Conservation (phyloP, 78 protist species). For the Chrysochromulina parva region DNA sequence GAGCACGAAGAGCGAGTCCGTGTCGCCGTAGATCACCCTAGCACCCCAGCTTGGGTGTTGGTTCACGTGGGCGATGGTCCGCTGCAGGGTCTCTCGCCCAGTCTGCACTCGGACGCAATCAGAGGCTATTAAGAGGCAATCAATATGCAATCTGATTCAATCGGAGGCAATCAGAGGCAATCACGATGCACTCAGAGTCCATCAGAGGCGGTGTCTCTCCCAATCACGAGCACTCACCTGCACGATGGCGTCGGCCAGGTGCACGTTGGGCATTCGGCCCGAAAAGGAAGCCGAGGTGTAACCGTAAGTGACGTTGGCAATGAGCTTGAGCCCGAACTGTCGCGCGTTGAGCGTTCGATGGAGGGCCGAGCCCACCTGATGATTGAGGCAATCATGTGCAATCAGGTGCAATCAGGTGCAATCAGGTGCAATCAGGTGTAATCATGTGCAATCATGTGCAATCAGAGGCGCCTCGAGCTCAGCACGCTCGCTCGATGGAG, state of each 20-base stretch:
- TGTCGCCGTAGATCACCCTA: constrained; percentile 95
- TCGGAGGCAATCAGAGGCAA: too few species aligned
- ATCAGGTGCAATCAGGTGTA: too few species aligned
- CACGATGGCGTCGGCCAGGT: constrained; percentile 96
- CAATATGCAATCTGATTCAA: background rate
- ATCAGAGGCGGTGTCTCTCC: background rate
- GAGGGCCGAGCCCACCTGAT: background rate
- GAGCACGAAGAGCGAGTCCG: constrained; percentile 94
- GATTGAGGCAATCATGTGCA: background rate
- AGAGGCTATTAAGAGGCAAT: too few species aligned
- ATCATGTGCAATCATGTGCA: too few species aligned
- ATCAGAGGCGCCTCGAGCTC: too few species aligned
- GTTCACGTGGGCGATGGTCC: constrained; percentile 69
- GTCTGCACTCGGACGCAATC: background rate
- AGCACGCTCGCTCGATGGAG: constrained; percentile 15
- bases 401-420: too few species aligned
- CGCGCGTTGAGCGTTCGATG: constrained; percentile 73
- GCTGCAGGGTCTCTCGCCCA: constrained; percentile 86
- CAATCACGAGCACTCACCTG: background rate
- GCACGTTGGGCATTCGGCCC: constrained; percentile 98
- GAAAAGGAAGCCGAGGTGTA: constrained; percentile 92
- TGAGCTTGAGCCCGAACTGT: constrained; percentile 93
- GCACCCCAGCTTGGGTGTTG: constrained; percentile 31
- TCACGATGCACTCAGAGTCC: background rate
- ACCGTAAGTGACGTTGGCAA: constrained; percentile 98